A percentile compares a stretch with the other conserved stretches of the same genome.
Evolutionary conservation across 2,329 filamentous ascomycete species (phyloP).

Genomic region (Canariomyces notabilis): DNA sequence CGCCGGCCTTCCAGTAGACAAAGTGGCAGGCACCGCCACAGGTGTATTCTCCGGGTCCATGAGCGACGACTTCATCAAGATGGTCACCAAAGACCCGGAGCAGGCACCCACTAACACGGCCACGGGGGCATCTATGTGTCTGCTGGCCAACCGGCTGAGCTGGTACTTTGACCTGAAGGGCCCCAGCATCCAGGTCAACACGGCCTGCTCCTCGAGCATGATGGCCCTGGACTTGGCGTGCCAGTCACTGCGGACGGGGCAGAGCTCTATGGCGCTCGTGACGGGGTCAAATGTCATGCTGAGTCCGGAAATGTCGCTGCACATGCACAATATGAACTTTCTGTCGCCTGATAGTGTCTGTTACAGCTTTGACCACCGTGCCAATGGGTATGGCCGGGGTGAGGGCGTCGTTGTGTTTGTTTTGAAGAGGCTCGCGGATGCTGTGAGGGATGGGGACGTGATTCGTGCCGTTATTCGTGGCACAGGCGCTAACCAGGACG

Average conservation of each 20-base stretch:
- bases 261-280: slow-evolving; percentile 15
- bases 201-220: slow-evolving; percentile 16
- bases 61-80: background rate
- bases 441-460: slow-evolving; percentile 26
- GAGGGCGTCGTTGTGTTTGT: slow-evolving; percentile 38
- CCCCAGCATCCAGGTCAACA: slow-evolving; percentile 12
- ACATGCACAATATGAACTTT: background rate
- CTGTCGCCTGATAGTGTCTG: slow-evolving; percentile 2
- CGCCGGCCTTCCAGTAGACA: background rate
- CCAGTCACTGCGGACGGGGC: slow-evolving; percentile 21
- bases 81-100: slow-evolving; percentile 14
- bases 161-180: slow-evolving; percentile 21
- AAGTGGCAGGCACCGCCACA: background rate
- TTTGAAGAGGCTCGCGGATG: slow-evolving; percentile 20
- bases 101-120: slow-evolving; percentile 27
- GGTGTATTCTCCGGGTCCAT: background rate
- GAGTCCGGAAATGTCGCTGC: background rate
- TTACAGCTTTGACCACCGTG: slow-evolving; percentile 24
- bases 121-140: slow-evolving; percentile 26
- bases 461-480: slow-evolving; percentile 31
- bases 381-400: slow-evolving; percentile 46
- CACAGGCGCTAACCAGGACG: slow-evolving; percentile 22
- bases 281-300: slow-evolving; percentile 1
- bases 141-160: slow-evolving; percentile 25
- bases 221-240: slow-evolving; percentile 11